Base-by-base conservation (phyloP, 176 grass and related monocot genomes). In the Musa itinerans region DNA sequence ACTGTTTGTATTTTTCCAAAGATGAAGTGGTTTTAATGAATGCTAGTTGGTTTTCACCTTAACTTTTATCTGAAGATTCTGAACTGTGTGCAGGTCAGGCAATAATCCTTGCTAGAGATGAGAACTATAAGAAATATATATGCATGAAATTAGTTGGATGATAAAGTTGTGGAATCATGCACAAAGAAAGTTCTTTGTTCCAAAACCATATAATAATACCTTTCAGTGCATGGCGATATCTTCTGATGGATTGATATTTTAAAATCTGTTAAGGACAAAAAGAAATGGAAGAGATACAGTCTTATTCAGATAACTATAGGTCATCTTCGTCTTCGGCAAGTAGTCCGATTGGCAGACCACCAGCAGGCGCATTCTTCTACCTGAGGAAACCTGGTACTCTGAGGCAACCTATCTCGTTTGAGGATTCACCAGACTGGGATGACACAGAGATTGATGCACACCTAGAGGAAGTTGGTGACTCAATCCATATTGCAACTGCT, bases 381-480 rank as follows among this genome's bases (percentile, higher is more conserved):
- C 80, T 87, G 6, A 75, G 87, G 69, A 87, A 83, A 71, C 88
- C 90, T 10, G 90, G 89, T 65, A 74, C 65, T 9, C 78, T 85
- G 27, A 69, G 83, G 25, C 83, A 84, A 14, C 90, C 94, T 57
- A 85, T 97, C 57, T 93, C 94, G 17, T 97, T 97, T 63, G 90
- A 97, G 80, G 94, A 97, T 53, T 97, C 94, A 16, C 93, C 94
- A 1, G 94, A 97, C 56, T 97, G 94, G 94, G 90, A 86, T 54
- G 94, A 97, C 85, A 64, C 86, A 48, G 94, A 93, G 78, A 90
- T 96, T 61, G 78, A 84, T 52, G 65, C 73, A 79, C 81, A 80
- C 52, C 48, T 81, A 63, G 85, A 84, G 15, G 89, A 84, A 58
- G 66, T 65, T 57, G 64, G 76, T 10, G 86, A 85, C 61, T 79